phyloP scores from a whole-genome alignment of 2,329 filamentous ascomycete genomes.

The Nannizzia gypsea region DNA sequence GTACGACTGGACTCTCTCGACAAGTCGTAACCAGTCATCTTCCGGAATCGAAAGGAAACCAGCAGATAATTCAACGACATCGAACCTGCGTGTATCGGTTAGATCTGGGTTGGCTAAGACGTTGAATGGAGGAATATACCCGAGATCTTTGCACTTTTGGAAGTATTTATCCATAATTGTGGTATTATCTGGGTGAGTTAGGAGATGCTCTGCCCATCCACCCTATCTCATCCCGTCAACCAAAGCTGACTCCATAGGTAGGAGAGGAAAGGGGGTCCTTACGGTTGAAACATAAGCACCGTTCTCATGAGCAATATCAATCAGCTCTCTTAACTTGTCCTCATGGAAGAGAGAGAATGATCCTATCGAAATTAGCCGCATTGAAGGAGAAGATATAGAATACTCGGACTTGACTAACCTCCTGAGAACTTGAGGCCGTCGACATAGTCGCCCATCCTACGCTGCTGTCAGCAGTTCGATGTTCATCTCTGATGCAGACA shows the following conservation, averaged over 20 bases:
- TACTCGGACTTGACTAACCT: conserved; percentile 19
- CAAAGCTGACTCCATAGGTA: not conserved
- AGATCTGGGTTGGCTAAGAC: not conserved
- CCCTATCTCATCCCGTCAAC: conserved; percentile 24
- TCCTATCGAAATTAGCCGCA: conserved; percentile 16
- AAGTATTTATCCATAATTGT: conserved; percentile 43
- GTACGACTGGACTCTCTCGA: conserved; percentile 37
- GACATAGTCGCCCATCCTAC: conserved; percentile 42
- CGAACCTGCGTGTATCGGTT: conserved; percentile 30
- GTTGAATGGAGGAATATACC: conserved; percentile 19
- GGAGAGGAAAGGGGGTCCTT: conserved; percentile 8
- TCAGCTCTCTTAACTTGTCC: conserved; percentile 34
- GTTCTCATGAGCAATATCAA: conserved; percentile 40
- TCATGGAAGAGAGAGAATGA: conserved; percentile 43
- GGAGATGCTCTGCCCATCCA: conserved; percentile 44
- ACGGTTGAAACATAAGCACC: conserved; percentile 44
- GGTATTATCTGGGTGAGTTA: conserved; percentile 37
- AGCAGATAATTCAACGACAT: conserved; percentile 43
- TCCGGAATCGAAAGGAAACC: conserved; percentile 45
- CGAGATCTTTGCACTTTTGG: conserved; percentile 40
- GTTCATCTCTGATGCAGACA: not conserved
- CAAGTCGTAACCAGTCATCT: conserved; percentile 43
- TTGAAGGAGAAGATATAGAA: not conserved
- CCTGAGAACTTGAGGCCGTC: conserved; percentile 47
- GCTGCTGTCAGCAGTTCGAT: not conserved